Evolutionary conservation across 768 basidiomycete species (phyloP).

Genomic region (Tephrocybe sp.): DNA sequence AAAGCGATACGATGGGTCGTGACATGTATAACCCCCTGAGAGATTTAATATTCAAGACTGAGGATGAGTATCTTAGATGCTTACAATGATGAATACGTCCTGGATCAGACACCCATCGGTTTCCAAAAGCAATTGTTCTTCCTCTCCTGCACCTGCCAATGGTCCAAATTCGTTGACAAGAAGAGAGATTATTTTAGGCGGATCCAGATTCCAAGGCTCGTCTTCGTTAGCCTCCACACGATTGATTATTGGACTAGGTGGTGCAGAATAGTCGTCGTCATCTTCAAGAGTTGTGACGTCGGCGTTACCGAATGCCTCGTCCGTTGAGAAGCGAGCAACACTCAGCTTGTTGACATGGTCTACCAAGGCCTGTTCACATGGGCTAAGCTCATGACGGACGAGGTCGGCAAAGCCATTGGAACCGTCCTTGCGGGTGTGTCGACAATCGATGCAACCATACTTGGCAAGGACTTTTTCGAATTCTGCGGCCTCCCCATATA

Average conservation of each 20-base stretch:
- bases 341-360: constrained; percentile 38
- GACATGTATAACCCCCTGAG: constrained; percentile 58
- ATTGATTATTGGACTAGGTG: constrained; percentile 19
- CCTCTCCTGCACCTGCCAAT: constrained; percentile 39
- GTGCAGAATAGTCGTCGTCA: not conserved
- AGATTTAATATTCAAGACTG: constrained; percentile 6
- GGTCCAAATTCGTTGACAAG: constrained; percentile 60
- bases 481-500: constrained; percentile 38
- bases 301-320: constrained; percentile 21
- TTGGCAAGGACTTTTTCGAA: constrained; percentile 35
- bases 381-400: constrained; percentile 40
- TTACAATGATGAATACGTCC: constrained; percentile 49
- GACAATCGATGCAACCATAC: constrained; percentile 22
- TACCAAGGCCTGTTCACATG: constrained; percentile 32
- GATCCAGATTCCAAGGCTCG: constrained; percentile 35
- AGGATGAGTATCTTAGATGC: constrained; percentile 9
- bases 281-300: not conserved
- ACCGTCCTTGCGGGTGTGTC: constrained; percentile 19
- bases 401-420: constrained; percentile 39
- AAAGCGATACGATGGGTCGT: constrained; percentile 68
- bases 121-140: constrained; percentile 54
- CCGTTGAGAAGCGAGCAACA: constrained; percentile 31
- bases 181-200: constrained; percentile 47
- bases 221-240: constrained; percentile 25
- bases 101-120: constrained; percentile 49